Conservation (phyloP, 306 rosid genomes). For the Oemleria cerasiformis region DNA sequence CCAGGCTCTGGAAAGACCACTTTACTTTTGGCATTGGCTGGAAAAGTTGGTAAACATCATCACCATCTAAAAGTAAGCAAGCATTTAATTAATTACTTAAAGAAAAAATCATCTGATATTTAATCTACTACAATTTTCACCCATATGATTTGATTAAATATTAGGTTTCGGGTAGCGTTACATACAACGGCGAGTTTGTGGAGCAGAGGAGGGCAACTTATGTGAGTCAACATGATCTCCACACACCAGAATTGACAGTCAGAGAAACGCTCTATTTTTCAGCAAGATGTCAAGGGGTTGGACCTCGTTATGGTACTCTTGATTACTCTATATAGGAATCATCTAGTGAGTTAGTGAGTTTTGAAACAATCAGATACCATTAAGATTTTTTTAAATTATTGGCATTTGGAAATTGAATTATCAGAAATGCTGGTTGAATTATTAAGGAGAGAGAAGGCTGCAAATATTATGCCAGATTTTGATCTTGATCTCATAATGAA, state of each 20-base stretch:
- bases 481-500: slow-evolving; percentile 46
- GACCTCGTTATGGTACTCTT: slow-evolving; percentile 47
- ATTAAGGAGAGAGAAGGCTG: slow-evolving; percentile 45
- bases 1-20: slow-evolving; percentile 16
- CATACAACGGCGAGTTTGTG: slow-evolving; percentile 54
- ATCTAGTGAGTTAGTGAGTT: neutral
- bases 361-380: neutral
- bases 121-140: neutral
- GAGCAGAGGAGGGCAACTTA: slow-evolving; percentile 50
- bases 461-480: slow-evolving; percentile 44
- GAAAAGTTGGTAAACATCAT: neutral
- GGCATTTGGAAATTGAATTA: neutral
- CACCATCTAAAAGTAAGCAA: neutral
- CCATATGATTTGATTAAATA: neutral
- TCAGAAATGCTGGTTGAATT: slow-evolving; percentile 43
- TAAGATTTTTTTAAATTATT: neutral
- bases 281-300: slow-evolving; percentile 62
- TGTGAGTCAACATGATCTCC: slow-evolving; percentile 50
- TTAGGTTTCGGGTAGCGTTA: slow-evolving; percentile 43
- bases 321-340: neutral
- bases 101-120: neutral
- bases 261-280: slow-evolving; percentile 56
- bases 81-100: too few species aligned
- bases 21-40: slow-evolving; percentile 1
- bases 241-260: slow-evolving; percentile 50